These are phyloP conservation scores for Fagopyrum esculentum DNA, from an alignment of 148 eudicot genomes.

Conservation along the genomic window DNA sequence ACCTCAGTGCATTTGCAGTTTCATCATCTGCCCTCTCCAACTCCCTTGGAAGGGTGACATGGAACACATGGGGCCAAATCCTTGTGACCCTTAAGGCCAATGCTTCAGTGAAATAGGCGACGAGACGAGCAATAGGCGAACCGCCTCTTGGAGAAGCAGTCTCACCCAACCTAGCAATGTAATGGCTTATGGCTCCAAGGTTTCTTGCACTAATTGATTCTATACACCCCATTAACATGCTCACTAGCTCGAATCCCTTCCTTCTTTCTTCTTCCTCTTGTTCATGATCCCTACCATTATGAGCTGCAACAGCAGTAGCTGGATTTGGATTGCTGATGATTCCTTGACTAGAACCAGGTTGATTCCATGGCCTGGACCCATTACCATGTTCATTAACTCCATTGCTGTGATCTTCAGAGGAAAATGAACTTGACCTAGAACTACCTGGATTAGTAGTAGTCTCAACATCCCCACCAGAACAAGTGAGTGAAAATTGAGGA, in stretches of 20 bases:
- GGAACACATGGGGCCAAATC: constrained; percentile 75
- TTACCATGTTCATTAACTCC: constrained; percentile 46
- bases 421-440: constrained; percentile 35
- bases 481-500: constrained; percentile 49
- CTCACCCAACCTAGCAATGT: constrained; percentile 62
- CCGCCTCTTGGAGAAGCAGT: constrained; percentile 70
- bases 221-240: constrained; percentile 54
- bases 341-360: constrained; percentile 36
- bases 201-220: constrained; percentile 62
- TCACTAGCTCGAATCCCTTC: constrained; percentile 68
- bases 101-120: constrained; percentile 83
- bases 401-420: constrained; percentile 60
- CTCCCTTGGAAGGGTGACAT: constrained; percentile 54
- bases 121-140: constrained; percentile 59
- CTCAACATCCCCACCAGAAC: constrained; percentile 62
- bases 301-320: neutral
- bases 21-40: constrained; percentile 64
- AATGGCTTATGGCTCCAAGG: constrained; percentile 47
- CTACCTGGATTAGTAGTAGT: constrained; percentile 15
- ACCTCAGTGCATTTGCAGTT: constrained; percentile 49
- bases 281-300: constrained; percentile 13
- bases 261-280: constrained; percentile 37
- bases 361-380: constrained; percentile 34
- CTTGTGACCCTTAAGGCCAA: constrained; percentile 65
- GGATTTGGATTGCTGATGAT: constrained; percentile 9